Evolutionary conservation across 2,329 filamentous ascomycete genomes (phyloP), one percentile per base, ranked within the genome.

Genomic region (Aspergillus ibericus): DNA sequence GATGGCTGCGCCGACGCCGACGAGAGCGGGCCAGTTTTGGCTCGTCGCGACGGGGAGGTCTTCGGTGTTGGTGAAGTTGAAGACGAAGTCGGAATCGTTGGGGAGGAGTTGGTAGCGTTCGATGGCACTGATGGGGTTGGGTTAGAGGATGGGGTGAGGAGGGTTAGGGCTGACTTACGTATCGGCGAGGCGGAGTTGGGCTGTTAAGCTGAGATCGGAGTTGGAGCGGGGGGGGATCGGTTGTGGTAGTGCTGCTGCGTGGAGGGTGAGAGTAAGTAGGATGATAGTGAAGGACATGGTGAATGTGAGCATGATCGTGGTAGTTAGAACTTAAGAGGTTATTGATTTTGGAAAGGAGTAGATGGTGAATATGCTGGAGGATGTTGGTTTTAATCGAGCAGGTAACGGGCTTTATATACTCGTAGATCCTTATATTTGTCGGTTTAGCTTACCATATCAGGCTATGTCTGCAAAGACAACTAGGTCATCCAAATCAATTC

Each of bases 91-190:
- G 18, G 59, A 52, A 50, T 66, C 58, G 2, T 66, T 60, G 22
- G 66, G 58, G 27, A 68, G 64, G 20, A 68, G 63, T 9, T 64
- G 22, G 61, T 67, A 68, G 34, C 66, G 65, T 22, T 68, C 66
- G 7, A 59, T 53, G 16, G 63, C 57, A 12, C 65, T 68, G 13
- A 1, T 50, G n/a, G 65, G 9, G 3, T 49, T 16, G 18, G 13
- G 15, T 53, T 25, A 46, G 13, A 32, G 60, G 12, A 4, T 36
- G 10, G 2, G 35, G 12, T 15, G 20, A 12, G 10, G 25, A 6
- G 16, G 35, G 42, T 4, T 27, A 16, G 12, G 38, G 18, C 13
- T 32, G n/a, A 60, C 59, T 46, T 38, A 67, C 65, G 58, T 65
- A 42, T 66, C 62, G 34, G 65, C 65, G 35, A 67, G 58, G 35